Evolutionary conservation across 2,329 filamentous ascomycete species (phyloP).

Genomic region (Aplosporella prunicola): DNA sequence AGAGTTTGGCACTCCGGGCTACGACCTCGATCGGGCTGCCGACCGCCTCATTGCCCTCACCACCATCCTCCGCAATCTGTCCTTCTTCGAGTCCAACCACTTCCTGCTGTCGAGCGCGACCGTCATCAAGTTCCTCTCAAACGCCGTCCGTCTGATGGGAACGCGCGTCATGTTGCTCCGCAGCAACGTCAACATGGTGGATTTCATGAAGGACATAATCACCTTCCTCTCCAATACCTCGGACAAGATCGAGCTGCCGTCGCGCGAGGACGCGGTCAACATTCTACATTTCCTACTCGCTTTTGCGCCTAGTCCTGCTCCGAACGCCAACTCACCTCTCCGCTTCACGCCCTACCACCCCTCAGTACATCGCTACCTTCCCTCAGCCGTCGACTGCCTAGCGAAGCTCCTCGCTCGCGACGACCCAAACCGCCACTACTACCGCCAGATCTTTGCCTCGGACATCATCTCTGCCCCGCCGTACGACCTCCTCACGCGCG

Average conservation of each 20-base stretch:
- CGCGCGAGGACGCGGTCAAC: conserved; percentile 77
- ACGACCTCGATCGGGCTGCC: conserved; percentile 76
- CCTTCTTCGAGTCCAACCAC: conserved; percentile 75
- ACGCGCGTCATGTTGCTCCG: conserved; percentile 81
- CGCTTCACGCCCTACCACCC: conserved; percentile 78
- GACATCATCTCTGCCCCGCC: conserved; percentile 57
- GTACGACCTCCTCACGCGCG: conserved; percentile 72
- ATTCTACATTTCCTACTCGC: conserved; percentile 82
- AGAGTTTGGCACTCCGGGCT: conserved; percentile 64
- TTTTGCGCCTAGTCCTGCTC: conserved; percentile 73
- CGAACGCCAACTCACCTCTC: conserved; percentile 45
- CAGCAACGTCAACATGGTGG: conserved; percentile 73
- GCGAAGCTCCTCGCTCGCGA: conserved; percentile 88
- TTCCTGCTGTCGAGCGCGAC: conserved; percentile 61
- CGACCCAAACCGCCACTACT: conserved; percentile 82
- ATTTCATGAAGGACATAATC: conserved; percentile 95
- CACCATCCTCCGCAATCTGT: conserved; percentile 85
- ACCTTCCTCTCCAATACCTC: conserved; percentile 84
- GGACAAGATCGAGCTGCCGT: conserved; percentile 68
- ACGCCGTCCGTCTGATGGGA: conserved; percentile 75
- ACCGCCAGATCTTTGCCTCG: conserved; percentile 68
- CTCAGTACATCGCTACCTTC: conserved; percentile 73
- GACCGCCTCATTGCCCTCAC: conserved; percentile 85
- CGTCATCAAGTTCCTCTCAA: conserved; percentile 75
- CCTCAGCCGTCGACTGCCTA: conserved; percentile 78